Percentiles rank a stretch among this genome's conserved stretches.
Conservation (phyloP, 108 stramenopile species). For the Nannochloropsis oceanica region DNA sequence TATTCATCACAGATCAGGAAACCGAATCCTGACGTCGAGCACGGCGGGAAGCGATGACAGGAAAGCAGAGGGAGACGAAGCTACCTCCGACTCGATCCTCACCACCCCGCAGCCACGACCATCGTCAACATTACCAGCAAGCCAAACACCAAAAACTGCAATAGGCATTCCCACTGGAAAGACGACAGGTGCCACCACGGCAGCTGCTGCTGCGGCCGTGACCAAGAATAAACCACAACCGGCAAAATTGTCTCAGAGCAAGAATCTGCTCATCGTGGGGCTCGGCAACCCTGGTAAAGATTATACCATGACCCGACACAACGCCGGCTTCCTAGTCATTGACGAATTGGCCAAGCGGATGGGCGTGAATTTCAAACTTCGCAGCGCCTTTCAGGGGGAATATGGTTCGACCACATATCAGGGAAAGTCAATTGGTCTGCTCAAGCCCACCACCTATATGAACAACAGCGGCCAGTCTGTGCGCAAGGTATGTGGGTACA, state of each 20-base stretch:
- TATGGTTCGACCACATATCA: neutral
- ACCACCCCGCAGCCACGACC: too few species aligned
- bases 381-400: constrained; percentile 22
- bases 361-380: constrained; percentile 5
- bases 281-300: constrained; percentile 26
- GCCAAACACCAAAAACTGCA: too few species aligned
- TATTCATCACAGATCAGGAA: too few species aligned
- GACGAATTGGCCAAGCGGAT: constrained; percentile 18
- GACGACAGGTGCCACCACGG: too few species aligned
- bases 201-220: neutral
- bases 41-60: too few species aligned
- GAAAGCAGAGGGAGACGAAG: too few species aligned
- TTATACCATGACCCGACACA: constrained; percentile 24
- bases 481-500: constrained; percentile 1
- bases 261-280: constrained; percentile 22
- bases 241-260: neutral
- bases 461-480: constrained; percentile 23
- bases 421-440: constrained; percentile 22
- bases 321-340: constrained; percentile 19
- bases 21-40: too few species aligned
- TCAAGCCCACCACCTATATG: constrained; percentile 24
- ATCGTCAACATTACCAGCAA: too few species aligned
- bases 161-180: too few species aligned
- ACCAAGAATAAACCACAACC: neutral
- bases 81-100: too few species aligned